Base-by-base conservation (phyloP, 495 filamentous ascomycete species). In the Cudoniella acicularis region DNA sequence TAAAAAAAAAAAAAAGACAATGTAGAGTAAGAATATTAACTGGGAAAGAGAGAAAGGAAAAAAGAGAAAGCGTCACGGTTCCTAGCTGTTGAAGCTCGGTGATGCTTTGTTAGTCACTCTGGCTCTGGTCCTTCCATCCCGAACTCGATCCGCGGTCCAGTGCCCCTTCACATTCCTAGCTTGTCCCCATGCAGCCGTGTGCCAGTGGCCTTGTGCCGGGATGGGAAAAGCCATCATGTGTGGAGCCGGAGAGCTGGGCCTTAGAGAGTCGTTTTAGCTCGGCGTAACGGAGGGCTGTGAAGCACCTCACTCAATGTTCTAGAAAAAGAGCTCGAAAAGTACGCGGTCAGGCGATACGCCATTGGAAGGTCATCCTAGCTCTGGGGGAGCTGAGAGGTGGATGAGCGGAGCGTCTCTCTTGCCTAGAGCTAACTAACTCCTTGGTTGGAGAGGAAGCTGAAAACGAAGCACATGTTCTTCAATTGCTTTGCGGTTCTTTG, bases 231-330 rank as follows among this genome's bases (percentile, higher is more conserved):
- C 47, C 36, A n/a, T n/a, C n/a, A n/a, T 36, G 23, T 47, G 49
- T 52, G 56, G 56, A 52, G 57, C 24, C 40, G 49, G 42, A 42
- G 20, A 11, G 24, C 24, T 36, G 52, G 42, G 49, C 57, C 23
- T 22, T 21, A 18, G 24, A 43, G 20, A 23, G 27, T 18, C 23
- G 20, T 23, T 42, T 61, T 51, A 45, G 52, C 45, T 51, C 52
- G 58, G 52, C 21, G 58, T 26, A 56, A 17, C 58, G 58, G 58
- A 54, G 50, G 57, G 43, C 42, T 36, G 10, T 6, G 30, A 6
- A 4, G 30, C n/a, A n/a, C n/a, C n/a, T n/a, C n/a, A n/a, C n/a
- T n/a, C n/a, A n/a, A n/a, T n/a, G n/a, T n/a, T n/a, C n/a, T n/a
- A n/a, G n/a, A n/a, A n/a, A n/a, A n/a, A 36, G 30, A 13, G 30